Base-by-base conservation (phyloP, 495 filamentous ascomycete genomes). In the Penicillium tannophilum region DNA sequence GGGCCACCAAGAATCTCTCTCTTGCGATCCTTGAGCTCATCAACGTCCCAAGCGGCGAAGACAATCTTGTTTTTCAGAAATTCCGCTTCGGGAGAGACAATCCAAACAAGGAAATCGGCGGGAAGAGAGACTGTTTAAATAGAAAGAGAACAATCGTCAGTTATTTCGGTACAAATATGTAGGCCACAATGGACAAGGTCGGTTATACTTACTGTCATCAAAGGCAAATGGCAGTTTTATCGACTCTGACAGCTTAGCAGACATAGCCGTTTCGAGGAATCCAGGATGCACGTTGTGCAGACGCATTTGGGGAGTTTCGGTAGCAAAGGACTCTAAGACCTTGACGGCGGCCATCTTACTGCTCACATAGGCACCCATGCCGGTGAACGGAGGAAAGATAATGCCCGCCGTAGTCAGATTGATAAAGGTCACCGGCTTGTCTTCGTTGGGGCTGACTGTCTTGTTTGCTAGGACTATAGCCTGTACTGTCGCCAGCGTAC, bases 21-120 rank as follows among this genome's bases (percentile, higher is more conserved):
- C 55, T 88, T 69, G 80, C 84, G 88, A n/a, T 68, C 72, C 63
- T 78, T 76, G 24, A 81, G 78, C 61, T 86, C 85, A 6, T 70
- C 66, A 63, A 77, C 77, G 33, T 84, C 81, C 80, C 78, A 83
- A 39, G 77, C 72, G 2, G 69, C 68, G 50, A 60, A 65, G 33
- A 82, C 62, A 50, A 74, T 73, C 58, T 74, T 68, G 7, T 78
- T 75, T 11, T 66, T 75, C 41, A 82, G 56, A 41, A 78, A 81
- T 24, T 60, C 67, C 20, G 76, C 72, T 64, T 79, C 63, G 51
- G 70, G 61, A 6, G 68, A 72, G 30, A 67, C 63, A 52, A 81
- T 63, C 67, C 74, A 81, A 7, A 82, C 64, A 20, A 67, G 46
- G 55, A 71, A 72, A 43, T 69, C 54, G 17, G 65, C 70, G 11